A percentile compares a stretch with the other conserved stretches of the same genome.
These are phyloP conservation scores for Petasospora fabianii DNA, from an alignment of 1,139 yeast species.

Conservation along the genomic window DNA sequence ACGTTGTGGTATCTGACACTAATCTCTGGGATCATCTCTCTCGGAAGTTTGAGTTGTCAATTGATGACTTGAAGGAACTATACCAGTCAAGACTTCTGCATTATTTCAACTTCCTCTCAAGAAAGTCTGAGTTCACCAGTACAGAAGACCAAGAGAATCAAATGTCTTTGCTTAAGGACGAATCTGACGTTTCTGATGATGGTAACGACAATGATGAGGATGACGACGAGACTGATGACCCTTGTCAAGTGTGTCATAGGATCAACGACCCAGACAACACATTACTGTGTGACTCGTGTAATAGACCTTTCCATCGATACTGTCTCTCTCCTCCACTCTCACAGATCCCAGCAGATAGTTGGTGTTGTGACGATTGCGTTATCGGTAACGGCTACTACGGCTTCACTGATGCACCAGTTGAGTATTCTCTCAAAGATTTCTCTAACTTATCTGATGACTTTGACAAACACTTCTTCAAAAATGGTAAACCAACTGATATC, in stretches of 20 bases:
- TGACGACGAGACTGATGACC: slow-evolving; percentile 30
- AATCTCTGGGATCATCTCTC: slow-evolving; percentile 35
- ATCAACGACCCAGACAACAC: slow-evolving; percentile 48
- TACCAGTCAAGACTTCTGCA: slow-evolving; percentile 37
- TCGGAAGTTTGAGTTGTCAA: slow-evolving; percentile 19
- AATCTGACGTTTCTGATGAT: slow-evolving; percentile 26
- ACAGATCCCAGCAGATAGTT: slow-evolving; percentile 51
- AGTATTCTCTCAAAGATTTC: slow-evolving; percentile 60
- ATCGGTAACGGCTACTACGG: slow-evolving; percentile 89
- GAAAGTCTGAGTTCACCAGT: slow-evolving; percentile 21
- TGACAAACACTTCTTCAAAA: slow-evolving; percentile 36
- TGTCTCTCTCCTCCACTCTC: slow-evolving; percentile 57
- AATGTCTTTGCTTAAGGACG: slow-evolving; percentile 28
- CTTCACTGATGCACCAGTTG: slow-evolving; percentile 67
- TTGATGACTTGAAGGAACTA: slow-evolving; percentile 19
- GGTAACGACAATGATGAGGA: slow-evolving; percentile 34
- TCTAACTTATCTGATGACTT: slow-evolving; percentile 54
- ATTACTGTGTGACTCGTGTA: slow-evolving; percentile 71
- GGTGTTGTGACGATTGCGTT: slow-evolving; percentile 83
- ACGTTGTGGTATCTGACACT: slow-evolving; percentile 16
- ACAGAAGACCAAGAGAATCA: slow-evolving; percentile 24
- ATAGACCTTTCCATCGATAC: slow-evolving; percentile 57
- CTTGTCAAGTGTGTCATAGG: slow-evolving; percentile 52
- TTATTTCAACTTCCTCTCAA: slow-evolving; percentile 44
- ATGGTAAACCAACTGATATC: slow-evolving; percentile 34